Base-by-base conservation (phyloP, 805 yeast genomes). In the Danielia reshetovae region DNA sequence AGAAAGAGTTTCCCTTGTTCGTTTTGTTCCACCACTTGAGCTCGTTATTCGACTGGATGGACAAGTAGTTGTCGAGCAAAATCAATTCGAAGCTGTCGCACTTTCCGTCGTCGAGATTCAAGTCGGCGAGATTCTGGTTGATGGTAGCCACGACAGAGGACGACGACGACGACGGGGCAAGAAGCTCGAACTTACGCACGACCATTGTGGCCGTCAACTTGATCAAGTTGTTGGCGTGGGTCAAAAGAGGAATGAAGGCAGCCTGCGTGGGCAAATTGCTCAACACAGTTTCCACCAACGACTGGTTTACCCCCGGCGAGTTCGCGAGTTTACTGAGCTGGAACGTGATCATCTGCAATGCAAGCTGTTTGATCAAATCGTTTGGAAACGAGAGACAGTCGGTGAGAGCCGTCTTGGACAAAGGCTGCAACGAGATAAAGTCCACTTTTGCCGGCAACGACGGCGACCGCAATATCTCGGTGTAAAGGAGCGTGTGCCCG, bases 21-120 rank as follows among this genome's bases (percentile, higher is more conserved):
- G 44, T 30, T 21, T 42, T 65, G 51, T 75, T 81, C 88, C 93
- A 88, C 96, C 96, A 89, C 57, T 80, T 85, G 21, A 78, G 68
- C 32, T 74, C 77, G 30, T 79, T 75, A 43, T 78, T 85, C 9
- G 81, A 60, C 39, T 78, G 79, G 27, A 63, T 57, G 2, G 60
- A 42, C 42, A 88, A 65, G 39, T 75, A 76, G 29, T 70, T 69
- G 43, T 81, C 82, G 27, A 83, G 59, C 18, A 79, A 58, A 0
- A 75, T 68, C 40, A 83, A 57, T 40, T 81, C 86, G 21, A 74
- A 61, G 24, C 79, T 78, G 5, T 65, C 51, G 34, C 74, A 68
- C 1, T 57, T 48, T 5, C 24, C 34, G 7, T 35, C 35, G 7
- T 38, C 36, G 8, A 45, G 28, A 24, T 48, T 36, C 18, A 41